phyloP scores from a whole-genome alignment of 441 rosid species.

The Corymbia calophylla region DNA sequence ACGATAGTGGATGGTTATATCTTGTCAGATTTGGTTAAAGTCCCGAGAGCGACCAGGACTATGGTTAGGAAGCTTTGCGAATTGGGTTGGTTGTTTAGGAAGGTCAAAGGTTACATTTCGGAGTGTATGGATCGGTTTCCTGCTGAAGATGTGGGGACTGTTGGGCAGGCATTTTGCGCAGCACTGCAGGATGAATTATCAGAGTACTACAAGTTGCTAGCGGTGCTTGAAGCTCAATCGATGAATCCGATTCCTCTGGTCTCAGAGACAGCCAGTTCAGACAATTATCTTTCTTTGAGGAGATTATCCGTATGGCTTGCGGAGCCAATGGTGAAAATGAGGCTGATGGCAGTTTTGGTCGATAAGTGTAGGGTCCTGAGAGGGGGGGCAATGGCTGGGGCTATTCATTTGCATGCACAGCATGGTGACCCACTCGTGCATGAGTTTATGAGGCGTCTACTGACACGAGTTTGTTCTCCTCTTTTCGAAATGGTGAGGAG shows the following conservation, averaged over 20 bases:
- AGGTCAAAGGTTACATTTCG: constrained; percentile 60
- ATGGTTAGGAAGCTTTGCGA: constrained; percentile 84
- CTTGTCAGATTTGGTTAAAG: constrained; percentile 48
- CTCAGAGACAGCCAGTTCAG: constrained; percentile 53
- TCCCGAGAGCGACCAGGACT: constrained; percentile 56
- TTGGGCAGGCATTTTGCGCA: constrained; percentile 91
- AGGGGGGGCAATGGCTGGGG: constrained; percentile 97
- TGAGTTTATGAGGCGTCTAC: constrained; percentile 73
- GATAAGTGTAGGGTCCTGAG: constrained; percentile 81
- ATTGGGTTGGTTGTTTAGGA: constrained; percentile 91
- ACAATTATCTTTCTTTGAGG: constrained; percentile 74
- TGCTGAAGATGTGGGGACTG: constrained; percentile 78
- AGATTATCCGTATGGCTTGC: constrained; percentile 90
- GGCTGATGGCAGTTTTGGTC: constrained; percentile 93
- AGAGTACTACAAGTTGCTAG: constrained; percentile 73
- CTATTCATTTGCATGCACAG: constrained; percentile 92
- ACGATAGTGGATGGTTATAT: constrained; percentile 59
- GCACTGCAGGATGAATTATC: constrained; percentile 90
- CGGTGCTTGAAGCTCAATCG: constrained; percentile 79
- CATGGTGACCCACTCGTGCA: constrained; percentile 90
- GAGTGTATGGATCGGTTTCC: constrained; percentile 79
- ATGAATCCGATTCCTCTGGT: constrained; percentile 87
- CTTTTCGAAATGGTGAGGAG: constrained; percentile 96
- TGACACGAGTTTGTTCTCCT: constrained; percentile 78
- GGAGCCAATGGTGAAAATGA: constrained; percentile 91